Conservation (phyloP, 2,329 filamentous ascomycete genomes). For the Septoria linicola region DNA sequence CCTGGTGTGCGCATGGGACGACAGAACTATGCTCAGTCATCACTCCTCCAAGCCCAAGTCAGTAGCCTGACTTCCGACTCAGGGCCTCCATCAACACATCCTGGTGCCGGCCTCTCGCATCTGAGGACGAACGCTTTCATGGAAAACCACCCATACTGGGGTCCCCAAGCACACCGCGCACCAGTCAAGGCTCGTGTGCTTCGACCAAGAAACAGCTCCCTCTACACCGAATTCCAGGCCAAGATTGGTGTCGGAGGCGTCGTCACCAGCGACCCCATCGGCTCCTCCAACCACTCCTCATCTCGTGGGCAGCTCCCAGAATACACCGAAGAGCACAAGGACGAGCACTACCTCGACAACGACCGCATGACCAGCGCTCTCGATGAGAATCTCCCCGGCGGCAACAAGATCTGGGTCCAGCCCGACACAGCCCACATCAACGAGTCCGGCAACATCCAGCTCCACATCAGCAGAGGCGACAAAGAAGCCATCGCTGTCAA, state of each 20-base stretch:
- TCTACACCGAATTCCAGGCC: conserved; percentile 37
- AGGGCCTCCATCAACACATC: conserved; percentile 62
- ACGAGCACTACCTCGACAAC: conserved; percentile 41
- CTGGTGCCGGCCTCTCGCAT: conserved; percentile 64
- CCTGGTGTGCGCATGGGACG: conserved; percentile 19
- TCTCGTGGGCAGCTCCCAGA: neutral
- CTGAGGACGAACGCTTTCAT: conserved; percentile 55
- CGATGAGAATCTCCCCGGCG: conserved; percentile 49
- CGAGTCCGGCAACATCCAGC: conserved; percentile 45
- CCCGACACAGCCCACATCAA: conserved; percentile 49
- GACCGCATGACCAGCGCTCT: conserved; percentile 43
- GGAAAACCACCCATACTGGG: conserved; percentile 60
- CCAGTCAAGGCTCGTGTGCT: conserved; percentile 61
- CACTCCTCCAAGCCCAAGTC: conserved; percentile 27
- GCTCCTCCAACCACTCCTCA: neutral
- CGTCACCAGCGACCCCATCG: conserved; percentile 34
- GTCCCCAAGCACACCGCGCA: conserved; percentile 54
- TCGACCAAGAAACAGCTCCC: conserved; percentile 44
- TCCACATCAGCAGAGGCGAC: conserved; percentile 37
- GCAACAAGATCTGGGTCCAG: conserved; percentile 54
- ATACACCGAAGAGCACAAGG: conserved; percentile 29
- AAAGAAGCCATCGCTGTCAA: conserved; percentile 38
- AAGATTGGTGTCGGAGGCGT: conserved; percentile 48
- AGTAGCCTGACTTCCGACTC: conserved; percentile 14
- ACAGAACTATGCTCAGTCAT: conserved; percentile 7